Evolutionary conservation across 2,329 filamentous ascomycete species (phyloP), one percentile per base, ranked within the genome.

Genomic region (Fusarium palustre): DNA sequence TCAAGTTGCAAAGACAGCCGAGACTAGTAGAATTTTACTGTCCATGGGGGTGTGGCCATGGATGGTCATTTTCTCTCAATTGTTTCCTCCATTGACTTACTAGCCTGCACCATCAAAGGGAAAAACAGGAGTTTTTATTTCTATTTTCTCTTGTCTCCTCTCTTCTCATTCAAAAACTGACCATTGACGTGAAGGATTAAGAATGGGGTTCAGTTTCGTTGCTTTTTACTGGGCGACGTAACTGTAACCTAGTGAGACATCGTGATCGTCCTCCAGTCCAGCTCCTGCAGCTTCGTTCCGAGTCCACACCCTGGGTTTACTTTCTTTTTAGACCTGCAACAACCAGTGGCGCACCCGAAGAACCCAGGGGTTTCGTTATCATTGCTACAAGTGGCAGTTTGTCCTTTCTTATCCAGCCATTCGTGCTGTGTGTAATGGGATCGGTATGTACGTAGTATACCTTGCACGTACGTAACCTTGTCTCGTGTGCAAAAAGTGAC

Each of bases 161-260:
- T 47, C 34, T 50, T 49, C 39, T 22, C 31, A 33, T 41, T 64
- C 41, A 16, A 56, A 43, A 33, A 30, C 33, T 25, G 30, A 18
- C 60, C 53, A 54, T 59, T 60, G 31, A 49, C 24, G 30, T 24
- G 22, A 33, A 47, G 24, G 31, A 36, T n/a, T 22, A 38, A 36
- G 25, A 36, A 43, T 38, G 46, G 34, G 41, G 38, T 47, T 71
- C 52, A 57, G 47, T 52, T 53, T 61, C 58, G 64, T 70, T 70
- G 64, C 68, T 71, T 70, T 68, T 38, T 28, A 43, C 53, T 69
- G 70, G 43, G 47, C 63, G 42, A 60, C 50, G 36, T 20, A 54
- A 33, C 38, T 25, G 34, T 45, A 54, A 46, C 33, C 54, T 43
- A 68, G 47, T 54, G 42, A 47, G 50, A 54, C 47, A 48, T 58